Conservation (phyloP, 2,329 filamentous ascomycete genomes). For the Botrytis pseudocinerea region DNA sequence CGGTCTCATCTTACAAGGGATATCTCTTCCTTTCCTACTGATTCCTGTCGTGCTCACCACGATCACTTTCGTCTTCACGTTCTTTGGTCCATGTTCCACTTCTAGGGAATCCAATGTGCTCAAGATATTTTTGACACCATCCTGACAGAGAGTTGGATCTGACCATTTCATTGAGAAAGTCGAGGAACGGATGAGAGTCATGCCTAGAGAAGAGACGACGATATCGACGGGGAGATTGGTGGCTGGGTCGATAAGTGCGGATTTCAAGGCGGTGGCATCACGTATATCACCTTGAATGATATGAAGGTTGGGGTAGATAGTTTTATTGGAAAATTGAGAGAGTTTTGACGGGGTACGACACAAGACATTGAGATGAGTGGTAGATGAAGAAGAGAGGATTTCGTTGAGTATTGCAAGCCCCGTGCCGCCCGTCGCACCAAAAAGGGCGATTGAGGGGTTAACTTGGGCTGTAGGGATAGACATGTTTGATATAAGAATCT, state of each 20-base stretch:
- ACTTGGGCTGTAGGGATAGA: not conserved
- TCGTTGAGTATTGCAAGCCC: conserved; percentile 9
- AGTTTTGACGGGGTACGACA: conserved; percentile 16
- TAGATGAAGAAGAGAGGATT: conserved; percentile 1
- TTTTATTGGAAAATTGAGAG: not conserved
- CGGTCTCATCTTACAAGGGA: not conserved
- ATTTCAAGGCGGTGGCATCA: not conserved
- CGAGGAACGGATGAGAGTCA: not conserved
- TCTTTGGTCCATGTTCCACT: not conserved
- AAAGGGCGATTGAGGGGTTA: conserved; percentile 15
- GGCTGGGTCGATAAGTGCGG: not conserved
- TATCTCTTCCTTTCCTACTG: conserved; percentile 7
- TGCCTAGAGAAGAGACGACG: not conserved
- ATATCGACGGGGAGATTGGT: not conserved
- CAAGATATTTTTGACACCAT: not conserved
- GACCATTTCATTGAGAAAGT: conserved; percentile 6
- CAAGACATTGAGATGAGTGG: not conserved
- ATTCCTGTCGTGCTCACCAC: not conserved
- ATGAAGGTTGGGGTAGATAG: not conserved
- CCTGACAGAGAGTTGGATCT: not conserved
- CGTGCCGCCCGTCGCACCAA: conserved; percentile 18
- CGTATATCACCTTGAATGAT: not conserved
- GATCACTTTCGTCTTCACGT: not conserved
- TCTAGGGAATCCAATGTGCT: not conserved
- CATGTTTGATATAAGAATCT: not conserved